phyloP scores from a whole-genome alignment of 441 rosid genomes.

The Heliophila coronopifolia region DNA sequence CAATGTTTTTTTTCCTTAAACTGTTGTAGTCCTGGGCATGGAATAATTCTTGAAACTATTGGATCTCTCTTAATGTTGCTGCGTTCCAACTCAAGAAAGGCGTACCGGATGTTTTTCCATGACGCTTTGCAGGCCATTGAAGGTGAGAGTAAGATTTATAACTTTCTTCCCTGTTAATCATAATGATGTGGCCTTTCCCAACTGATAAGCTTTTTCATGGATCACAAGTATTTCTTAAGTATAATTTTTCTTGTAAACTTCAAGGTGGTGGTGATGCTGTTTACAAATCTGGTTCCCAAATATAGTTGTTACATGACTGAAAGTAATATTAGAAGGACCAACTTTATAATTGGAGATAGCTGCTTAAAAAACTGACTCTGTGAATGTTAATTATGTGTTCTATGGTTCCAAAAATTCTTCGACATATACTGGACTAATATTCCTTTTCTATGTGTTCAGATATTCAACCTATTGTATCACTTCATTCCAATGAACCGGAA shows the following conservation, averaged over 20 bases:
- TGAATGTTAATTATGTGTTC: background rate
- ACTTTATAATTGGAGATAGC: conserved; percentile 1
- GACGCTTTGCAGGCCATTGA: conserved; percentile 69
- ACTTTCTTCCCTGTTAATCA: conserved; percentile 6
- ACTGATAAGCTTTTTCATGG: conserved; percentile 1
- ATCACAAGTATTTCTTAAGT: background rate
- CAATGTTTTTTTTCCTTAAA: conserved; percentile 14
- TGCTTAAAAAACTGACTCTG: background rate
- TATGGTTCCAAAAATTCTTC: conserved; percentile 1
- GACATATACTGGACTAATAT: conserved; percentile 17
- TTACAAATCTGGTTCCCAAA: background rate
- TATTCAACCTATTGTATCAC: conserved; percentile 47
- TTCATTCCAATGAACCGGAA: conserved; percentile 33
- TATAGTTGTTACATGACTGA: background rate
- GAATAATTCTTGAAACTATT: conserved; percentile 77
- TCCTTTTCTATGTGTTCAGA: conserved; percentile 46
- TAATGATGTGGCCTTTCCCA: conserved; percentile 18
- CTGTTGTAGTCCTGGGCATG: conserved; percentile 58
- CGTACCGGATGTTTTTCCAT: conserved; percentile 66
- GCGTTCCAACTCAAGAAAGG: conserved; percentile 74
- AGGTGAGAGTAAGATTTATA: conserved; percentile 42
- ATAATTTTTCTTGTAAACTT: background rate
- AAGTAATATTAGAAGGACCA: conserved; percentile 5
- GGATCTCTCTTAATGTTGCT: conserved; percentile 79
- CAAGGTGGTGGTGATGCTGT: conserved; percentile 3